Conservation (phyloP, 2,329 filamentous ascomycete species). For the Penicillium sp. region DNA sequence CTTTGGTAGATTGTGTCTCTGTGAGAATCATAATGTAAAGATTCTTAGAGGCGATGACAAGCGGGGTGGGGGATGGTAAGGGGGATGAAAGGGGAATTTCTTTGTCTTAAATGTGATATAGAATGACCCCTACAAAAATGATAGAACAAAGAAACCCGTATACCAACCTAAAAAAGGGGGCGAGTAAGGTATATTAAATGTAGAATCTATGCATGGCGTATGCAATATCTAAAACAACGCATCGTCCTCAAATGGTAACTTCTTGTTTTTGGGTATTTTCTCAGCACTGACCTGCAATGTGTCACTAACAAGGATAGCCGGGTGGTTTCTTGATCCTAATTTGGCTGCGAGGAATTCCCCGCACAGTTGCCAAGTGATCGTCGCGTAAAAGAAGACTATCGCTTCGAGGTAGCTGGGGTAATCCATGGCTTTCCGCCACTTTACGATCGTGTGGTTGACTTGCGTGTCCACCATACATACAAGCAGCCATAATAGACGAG, state of each 20-base stretch:
- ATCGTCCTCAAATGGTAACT: neutral
- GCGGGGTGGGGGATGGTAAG: neutral
- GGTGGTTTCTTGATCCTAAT: neutral
- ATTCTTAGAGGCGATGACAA: neutral
- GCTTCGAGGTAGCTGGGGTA: neutral
- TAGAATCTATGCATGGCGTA: constrained; percentile 5
- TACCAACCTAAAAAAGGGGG: neutral
- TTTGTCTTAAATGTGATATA: neutral
- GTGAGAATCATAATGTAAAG: neutral
- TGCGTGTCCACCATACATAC: too few species aligned
- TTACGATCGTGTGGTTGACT: neutral
- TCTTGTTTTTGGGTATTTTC: neutral
- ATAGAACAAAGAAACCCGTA: constrained; percentile 1
- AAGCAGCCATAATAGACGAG: neutral
- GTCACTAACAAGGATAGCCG: neutral
- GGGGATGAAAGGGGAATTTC: neutral
- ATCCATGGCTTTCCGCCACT: neutral
- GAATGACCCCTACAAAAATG: neutral
- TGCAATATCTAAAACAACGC: constrained; percentile 1
- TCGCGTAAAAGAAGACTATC: neutral
- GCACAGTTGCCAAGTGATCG: constrained; percentile 10
- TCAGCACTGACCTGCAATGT: neutral
- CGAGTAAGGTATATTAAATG: constrained; percentile 2
- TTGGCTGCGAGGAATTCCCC: neutral
- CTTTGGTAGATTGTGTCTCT: neutral